Percentiles rank a stretch among this genome's conserved stretches.
Conservation (phyloP, 2,329 filamentous ascomycete genomes). For the Aspergillus sp. region DNA sequence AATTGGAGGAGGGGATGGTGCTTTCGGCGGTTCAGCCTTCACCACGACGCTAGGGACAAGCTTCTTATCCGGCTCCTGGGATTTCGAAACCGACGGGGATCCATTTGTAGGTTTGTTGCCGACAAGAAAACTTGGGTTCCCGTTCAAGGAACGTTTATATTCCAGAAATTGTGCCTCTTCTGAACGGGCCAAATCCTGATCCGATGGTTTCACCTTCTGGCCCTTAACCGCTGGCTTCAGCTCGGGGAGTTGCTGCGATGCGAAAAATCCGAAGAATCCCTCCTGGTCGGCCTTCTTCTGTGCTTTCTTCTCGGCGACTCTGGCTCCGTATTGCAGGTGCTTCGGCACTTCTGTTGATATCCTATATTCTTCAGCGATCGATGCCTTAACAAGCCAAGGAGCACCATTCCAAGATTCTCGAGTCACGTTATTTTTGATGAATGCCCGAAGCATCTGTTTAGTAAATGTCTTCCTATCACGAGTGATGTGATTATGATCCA, state of each 20-base stretch:
- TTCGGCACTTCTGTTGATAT: conserved; percentile 85
- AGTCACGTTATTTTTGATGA: conserved; percentile 91
- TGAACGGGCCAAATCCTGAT: conserved; percentile 48
- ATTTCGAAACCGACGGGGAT: conserved; percentile 32
- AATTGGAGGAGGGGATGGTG: conserved; percentile 70
- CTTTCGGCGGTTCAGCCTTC: conserved; percentile 52
- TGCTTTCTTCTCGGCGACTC: conserved; percentile 74
- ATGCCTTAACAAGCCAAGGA: conserved; percentile 89
- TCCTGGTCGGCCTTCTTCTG: conserved; percentile 58
- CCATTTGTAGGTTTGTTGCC: conserved; percentile 27
- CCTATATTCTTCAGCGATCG: conserved; percentile 78
- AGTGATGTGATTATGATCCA: conserved; percentile 77
- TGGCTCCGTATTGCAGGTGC: conserved; percentile 78
- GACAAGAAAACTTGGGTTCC: conserved; percentile 43
- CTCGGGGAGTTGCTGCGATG: conserved; percentile 63
- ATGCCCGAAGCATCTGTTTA: conserved; percentile 88
- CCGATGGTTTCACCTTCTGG: conserved; percentile 58
- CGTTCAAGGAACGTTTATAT: conserved; percentile 48
- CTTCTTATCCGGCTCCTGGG: conserved; percentile 36
- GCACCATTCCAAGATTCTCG: conserved; percentile 94
- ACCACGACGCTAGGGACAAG: conserved; percentile 39
- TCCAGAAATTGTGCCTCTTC: conserved; percentile 50
- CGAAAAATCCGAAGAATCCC: conserved; percentile 52
- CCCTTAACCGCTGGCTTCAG: conserved; percentile 72
- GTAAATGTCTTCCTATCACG: conserved; percentile 91